Conservation (phyloP, 2,329 filamentous ascomycete species). For the Lachnellula arida region DNA sequence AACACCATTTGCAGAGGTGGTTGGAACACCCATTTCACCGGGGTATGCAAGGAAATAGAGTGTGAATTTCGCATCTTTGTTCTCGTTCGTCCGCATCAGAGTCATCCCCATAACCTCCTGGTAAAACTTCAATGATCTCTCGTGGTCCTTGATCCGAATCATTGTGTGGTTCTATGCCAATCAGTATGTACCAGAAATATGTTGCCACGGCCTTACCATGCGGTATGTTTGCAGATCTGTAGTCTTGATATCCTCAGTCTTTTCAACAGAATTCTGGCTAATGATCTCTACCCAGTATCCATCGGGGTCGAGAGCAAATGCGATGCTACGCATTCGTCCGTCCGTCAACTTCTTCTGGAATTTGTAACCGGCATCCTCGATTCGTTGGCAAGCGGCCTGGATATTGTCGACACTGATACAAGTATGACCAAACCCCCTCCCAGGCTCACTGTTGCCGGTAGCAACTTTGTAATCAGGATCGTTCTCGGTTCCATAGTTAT, state of each 20-base stretch:
- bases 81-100: conserved; percentile 68
- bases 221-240: conserved; percentile 75
- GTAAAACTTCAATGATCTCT: conserved; percentile 74
- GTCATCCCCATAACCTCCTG: conserved; percentile 87
- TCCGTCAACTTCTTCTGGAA: conserved; percentile 96
- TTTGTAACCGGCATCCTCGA: conserved; percentile 84
- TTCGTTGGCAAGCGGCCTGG: conserved; percentile 80
- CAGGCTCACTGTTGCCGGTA: conserved; percentile 88
- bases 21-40: conserved; percentile 47
- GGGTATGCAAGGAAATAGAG: conserved; percentile 90
- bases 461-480: conserved; percentile 75
- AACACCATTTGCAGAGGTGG: conserved; percentile 48
- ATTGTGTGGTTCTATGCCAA: conserved; percentile 73
- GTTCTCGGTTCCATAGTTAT: conserved; percentile 83
- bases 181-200: conserved; percentile 2
- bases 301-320: conserved; percentile 85
- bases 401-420: conserved; percentile 81
- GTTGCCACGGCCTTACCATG: conserved; percentile 42
- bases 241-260: conserved; percentile 65
- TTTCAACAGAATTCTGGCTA: conserved; percentile 64
- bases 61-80: conserved; percentile 69
- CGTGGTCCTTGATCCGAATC: conserved; percentile 83
- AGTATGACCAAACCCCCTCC: conserved; percentile 67
- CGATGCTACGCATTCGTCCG: conserved; percentile 81
- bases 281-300: conserved; percentile 83